Conservation (phyloP, 2,329 filamentous ascomycete species). For the Botrytis galanthina region DNA sequence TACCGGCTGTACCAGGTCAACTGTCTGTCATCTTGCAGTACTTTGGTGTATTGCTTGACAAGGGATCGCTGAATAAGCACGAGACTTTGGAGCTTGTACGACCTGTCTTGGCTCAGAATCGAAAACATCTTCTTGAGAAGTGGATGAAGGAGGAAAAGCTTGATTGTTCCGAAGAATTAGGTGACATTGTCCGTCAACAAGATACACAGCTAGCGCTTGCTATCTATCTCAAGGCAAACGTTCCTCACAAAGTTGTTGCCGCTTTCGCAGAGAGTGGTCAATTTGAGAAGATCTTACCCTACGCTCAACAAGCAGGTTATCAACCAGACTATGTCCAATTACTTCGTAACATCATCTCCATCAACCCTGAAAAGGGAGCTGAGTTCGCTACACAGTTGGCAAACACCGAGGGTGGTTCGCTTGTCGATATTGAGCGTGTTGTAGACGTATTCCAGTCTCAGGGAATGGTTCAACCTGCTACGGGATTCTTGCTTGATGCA, state of each 20-base stretch:
- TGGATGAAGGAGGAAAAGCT: constrained; percentile 97
- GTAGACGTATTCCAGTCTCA: constrained; percentile 98
- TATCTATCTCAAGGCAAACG: constrained; percentile 89
- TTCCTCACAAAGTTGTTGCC: constrained; percentile 90
- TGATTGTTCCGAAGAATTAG: constrained; percentile 92
- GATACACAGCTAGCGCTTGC: constrained; percentile 83
- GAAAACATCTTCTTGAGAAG: constrained; percentile 95
- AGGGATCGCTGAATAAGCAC: constrained; percentile 86
- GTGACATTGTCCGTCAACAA: constrained; percentile 87
- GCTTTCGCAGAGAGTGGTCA: constrained; percentile 93
- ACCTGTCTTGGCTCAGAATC: constrained; percentile 87
- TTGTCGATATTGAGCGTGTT: constrained; percentile 90
- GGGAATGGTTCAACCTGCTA: constrained; percentile 95
- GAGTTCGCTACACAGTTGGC: constrained; percentile 93
- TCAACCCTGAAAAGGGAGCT: constrained; percentile 88
- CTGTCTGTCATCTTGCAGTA: constrained; percentile 96
- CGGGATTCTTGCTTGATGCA: constrained; percentile 94
- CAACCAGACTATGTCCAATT: constrained; percentile 93
- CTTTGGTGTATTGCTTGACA: constrained; percentile 95
- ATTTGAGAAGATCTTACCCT: constrained; percentile 94
- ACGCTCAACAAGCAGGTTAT: constrained; percentile 80
- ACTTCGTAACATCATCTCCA: constrained; percentile 76
- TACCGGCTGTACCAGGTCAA: constrained; percentile 76
- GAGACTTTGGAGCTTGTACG: constrained; percentile 92
- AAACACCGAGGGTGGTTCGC: constrained; percentile 80